phyloP scores from a whole-genome alignment of 495 filamentous ascomycete genomes.

The Aspergillus bridgeri region DNA sequence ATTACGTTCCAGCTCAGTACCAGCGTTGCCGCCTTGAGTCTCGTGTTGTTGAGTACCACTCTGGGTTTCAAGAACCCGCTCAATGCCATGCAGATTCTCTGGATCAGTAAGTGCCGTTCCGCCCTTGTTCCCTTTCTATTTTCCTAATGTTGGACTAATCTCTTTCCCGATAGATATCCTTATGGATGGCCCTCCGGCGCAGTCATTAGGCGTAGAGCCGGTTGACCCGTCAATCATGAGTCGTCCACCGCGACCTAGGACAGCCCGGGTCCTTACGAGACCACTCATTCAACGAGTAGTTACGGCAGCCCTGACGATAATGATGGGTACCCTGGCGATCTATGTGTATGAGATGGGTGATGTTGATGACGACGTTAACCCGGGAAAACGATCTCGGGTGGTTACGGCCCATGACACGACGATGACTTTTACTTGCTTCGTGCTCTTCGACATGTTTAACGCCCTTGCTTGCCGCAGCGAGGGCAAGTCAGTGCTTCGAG shows the following conservation, averaged over 20 bases:
- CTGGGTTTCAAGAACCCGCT: slow-evolving; percentile 90
- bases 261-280: slow-evolving; percentile 81
- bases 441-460: slow-evolving; percentile 99
- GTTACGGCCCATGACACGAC: slow-evolving; percentile 94
- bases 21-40: slow-evolving; percentile 85
- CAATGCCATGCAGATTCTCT: slow-evolving; percentile 98
- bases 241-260: slow-evolving; percentile 78
- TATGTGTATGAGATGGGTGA: slow-evolving; percentile 91
- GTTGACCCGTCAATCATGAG: slow-evolving; percentile 94
- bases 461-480: slow-evolving; percentile 91
- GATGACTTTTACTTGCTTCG: slow-evolving; percentile 99
- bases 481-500: slow-evolving; percentile 78
- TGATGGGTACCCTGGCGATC: slow-evolving; percentile 84
- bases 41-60: slow-evolving; percentile 88
- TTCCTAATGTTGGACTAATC: slow-evolving; percentile 17
- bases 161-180: slow-evolving; percentile 72
- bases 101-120: slow-evolving; percentile 79
- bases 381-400: slow-evolving; percentile 48
- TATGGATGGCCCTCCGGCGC: slow-evolving; percentile 97
- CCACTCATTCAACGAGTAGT: slow-evolving; percentile 78
- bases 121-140: not conserved
- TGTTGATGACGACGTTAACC: slow-evolving; percentile 28
- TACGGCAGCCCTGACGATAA: slow-evolving; percentile 84
- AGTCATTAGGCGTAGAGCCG: slow-evolving; percentile 93
- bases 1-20: slow-evolving; percentile 98